phyloP scores from a whole-genome alignment of 2,329 filamentous ascomycete genomes.

The Scolecobasidium constrictum region DNA sequence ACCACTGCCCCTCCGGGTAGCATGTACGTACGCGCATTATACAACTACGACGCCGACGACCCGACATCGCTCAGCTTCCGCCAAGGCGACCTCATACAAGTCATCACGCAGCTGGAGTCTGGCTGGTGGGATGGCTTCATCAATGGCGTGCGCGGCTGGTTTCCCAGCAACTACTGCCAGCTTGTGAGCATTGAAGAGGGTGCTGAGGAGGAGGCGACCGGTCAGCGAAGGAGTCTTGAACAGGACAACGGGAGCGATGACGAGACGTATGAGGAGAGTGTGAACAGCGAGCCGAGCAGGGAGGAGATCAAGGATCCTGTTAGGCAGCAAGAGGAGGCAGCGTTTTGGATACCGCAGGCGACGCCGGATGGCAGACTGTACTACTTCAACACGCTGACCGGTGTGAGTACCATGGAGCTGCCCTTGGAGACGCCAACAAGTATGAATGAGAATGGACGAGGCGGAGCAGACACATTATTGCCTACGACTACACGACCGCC shows the following conservation, averaged over 20 bases:
- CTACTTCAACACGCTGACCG: constrained; percentile 97
- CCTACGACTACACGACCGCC: constrained; percentile 86
- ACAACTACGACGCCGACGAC: constrained; percentile 97
- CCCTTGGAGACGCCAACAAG: constrained; percentile 84
- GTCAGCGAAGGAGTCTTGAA: constrained; percentile 43
- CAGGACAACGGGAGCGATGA: constrained; percentile 57
- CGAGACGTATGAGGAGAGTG: constrained; percentile 37
- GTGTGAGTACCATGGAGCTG: constrained; percentile 87
- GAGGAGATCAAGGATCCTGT: constrained; percentile 46
- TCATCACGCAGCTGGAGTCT: constrained; percentile 94
- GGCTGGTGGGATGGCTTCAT: constrained; percentile 99
- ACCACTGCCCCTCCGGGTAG: constrained; percentile 38
- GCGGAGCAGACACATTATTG: constrained; percentile 78
- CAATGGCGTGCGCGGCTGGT: constrained; percentile 94
- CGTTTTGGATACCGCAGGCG: constrained; percentile 97
- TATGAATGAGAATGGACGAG: constrained; percentile 67
- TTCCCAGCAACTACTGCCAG: constrained; percentile 97
- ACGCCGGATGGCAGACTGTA: constrained; percentile 87
- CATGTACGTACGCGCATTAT: constrained; percentile 90
- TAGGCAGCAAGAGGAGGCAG: constrained; percentile 69
- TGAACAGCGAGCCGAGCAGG: neutral
- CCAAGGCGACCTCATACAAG: constrained; percentile 94
- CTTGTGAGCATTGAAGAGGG: constrained; percentile 68
- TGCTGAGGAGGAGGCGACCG: constrained; percentile 47
- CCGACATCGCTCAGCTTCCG: constrained; percentile 93